phyloP scores from a whole-genome alignment of 176 grass and related monocot genomes.

The Secale cereale region DNA sequence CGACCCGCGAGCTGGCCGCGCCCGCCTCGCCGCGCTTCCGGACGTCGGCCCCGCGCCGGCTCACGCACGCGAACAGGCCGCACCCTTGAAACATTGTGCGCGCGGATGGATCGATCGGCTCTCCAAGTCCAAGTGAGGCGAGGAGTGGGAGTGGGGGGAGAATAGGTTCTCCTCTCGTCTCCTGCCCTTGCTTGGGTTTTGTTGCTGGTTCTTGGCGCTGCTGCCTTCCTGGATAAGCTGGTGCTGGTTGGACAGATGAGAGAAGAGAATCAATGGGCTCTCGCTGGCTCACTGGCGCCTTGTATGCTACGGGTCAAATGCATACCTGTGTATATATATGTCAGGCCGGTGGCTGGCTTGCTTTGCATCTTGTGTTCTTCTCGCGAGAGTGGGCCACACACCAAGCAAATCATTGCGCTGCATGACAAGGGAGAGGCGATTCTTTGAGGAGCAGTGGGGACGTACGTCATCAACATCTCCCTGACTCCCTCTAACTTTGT shows the following conservation, averaged over 20 bases:
- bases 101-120: not conserved
- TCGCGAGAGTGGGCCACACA: constrained; percentile 10
- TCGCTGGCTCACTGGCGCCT: constrained; percentile 32
- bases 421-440: constrained; percentile 8
- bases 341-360: not conserved
- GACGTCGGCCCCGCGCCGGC: constrained; percentile 31
- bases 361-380: not conserved
- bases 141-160: constrained; percentile 24
- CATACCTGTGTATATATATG: constrained; percentile 28
- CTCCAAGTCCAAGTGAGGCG: not conserved
- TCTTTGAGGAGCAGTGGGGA: not conserved
- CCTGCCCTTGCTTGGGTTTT: not conserved
- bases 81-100: constrained; percentile 47
- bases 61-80: constrained; percentile 41
- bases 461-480: constrained; percentile 3
- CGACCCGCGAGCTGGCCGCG: constrained; percentile 47
- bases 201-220: constrained; percentile 32
- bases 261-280: not conserved
- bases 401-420: constrained; percentile 30
- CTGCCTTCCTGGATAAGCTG: constrained; percentile 34
- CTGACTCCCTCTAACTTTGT: no score
- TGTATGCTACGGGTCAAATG: constrained; percentile 47
- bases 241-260: not conserved
- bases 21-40: constrained; percentile 34
- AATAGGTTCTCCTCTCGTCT: not conserved